phyloP scores from a whole-genome alignment of 1,139 yeast genomes.

The Pichia sp. region DNA sequence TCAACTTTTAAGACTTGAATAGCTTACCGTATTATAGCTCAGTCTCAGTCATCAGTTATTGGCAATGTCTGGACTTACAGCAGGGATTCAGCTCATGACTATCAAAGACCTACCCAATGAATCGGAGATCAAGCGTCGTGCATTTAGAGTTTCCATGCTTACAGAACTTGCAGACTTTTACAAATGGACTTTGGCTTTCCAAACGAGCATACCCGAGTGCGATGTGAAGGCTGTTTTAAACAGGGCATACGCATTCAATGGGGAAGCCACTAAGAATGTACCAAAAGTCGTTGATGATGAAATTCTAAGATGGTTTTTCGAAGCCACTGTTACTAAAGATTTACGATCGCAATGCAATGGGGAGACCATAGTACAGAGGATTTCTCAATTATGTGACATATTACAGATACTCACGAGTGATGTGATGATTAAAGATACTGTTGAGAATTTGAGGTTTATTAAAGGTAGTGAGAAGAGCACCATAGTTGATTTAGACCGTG shows the following conservation, averaged over 20 bases:
- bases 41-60: no score
- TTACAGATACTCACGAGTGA: background rate
- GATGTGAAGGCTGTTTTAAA: background rate
- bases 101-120: no score
- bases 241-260: background rate
- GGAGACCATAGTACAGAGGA: background rate
- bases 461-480: background rate
- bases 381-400: background rate
- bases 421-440: background rate
- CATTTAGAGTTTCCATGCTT: background rate
- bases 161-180: background rate
- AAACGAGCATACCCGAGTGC: background rate
- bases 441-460: background rate
- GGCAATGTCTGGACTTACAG: no score
- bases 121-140: background rate
- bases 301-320: background rate
- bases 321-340: background rate
- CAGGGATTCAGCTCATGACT: no score
- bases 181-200: background rate
- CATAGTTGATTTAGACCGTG: background rate
- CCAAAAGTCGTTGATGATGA: no score
- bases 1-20: no score
- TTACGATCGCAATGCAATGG: no score
- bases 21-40: no score
- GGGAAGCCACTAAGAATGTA: no score